Percentiles rank a stretch among this genome's conserved stretches.
phyloP scores from a whole-genome alignment of 2,329 filamentous ascomycete genomes.

The Claviceps quebecensis region DNA sequence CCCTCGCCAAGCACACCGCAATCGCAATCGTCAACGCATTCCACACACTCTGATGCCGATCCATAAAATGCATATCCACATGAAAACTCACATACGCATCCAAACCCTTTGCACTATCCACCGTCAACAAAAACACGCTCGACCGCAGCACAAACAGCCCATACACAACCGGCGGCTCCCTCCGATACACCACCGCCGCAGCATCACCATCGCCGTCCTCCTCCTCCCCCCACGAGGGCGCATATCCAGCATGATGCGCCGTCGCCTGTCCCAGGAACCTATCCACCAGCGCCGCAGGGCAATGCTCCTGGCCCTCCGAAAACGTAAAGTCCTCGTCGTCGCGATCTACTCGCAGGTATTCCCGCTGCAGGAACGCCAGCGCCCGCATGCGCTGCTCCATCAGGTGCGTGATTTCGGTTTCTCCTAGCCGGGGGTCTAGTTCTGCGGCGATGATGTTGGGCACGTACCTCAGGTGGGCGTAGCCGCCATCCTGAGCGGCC shows the following conservation, averaged over 20 bases:
- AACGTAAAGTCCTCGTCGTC: conserved; percentile 18
- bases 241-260: background rate
- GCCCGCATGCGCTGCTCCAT: conserved; percentile 22
- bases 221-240: background rate
- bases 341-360: conserved; percentile 18
- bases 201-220: background rate
- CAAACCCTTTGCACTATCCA: conserved; percentile 23
- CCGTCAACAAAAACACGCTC: conserved; percentile 25
- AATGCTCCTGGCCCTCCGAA: background rate
- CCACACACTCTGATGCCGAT: conserved; percentile 28
- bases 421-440: conserved; percentile 17
- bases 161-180: conserved; percentile 26
- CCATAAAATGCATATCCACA: conserved; percentile 25
- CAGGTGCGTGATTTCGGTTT: conserved; percentile 19
- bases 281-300: conserved; percentile 4
- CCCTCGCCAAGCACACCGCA: conserved; percentile 25
- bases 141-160: conserved; percentile 28
- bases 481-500: conserved; percentile 28
- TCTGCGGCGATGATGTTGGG: conserved; percentile 26
- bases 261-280: conserved; percentile 3
- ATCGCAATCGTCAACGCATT: conserved; percentile 29
- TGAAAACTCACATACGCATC: conserved; percentile 27
- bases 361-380: conserved; percentile 22
- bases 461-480: conserved; percentile 18
- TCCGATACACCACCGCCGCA: conserved; percentile 11